A percentile compares a stretch with the other conserved stretches of the same genome.
phyloP scores from a whole-genome alignment of 805 yeast genomes.

The Lipomyces starkeyi region DNA sequence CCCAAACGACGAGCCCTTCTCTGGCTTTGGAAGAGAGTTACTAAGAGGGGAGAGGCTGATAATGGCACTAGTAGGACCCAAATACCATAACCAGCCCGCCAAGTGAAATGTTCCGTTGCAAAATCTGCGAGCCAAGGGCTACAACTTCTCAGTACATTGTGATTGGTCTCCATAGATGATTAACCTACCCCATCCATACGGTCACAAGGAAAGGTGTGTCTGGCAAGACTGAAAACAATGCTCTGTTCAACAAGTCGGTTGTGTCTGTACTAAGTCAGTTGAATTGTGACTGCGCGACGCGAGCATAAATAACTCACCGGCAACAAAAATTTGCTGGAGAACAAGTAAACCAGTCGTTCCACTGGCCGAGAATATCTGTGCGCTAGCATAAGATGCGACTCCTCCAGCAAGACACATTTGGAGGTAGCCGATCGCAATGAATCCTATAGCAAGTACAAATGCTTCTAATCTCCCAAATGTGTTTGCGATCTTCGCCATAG shows the following conservation, averaged over 20 bases:
- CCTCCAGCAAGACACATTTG: constrained; percentile 49
- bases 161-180: constrained; percentile 33
- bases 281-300: background rate
- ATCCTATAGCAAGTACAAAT: constrained; percentile 44
- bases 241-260: constrained; percentile 51
- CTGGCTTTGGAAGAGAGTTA: constrained; percentile 36
- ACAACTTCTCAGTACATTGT: background rate
- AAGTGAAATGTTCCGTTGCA: constrained; percentile 46
- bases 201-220: constrained; percentile 52
- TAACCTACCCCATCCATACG: constrained; percentile 53
- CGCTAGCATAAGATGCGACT: constrained; percentile 48
- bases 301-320: constrained; percentile 21
- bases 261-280: constrained; percentile 46
- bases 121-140: constrained; percentile 41
- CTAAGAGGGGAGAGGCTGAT: constrained; percentile 42
- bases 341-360: constrained; percentile 50
- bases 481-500: constrained; percentile 52
- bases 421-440: constrained; percentile 49
- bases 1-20: constrained; percentile 32
- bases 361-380: constrained; percentile 48
- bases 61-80: constrained; percentile 56
- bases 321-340: constrained; percentile 47
- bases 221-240: constrained; percentile 47
- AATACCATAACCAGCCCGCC: constrained; percentile 63
- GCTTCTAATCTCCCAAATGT: constrained; percentile 52